Evolutionary conservation across 495 filamentous ascomycete genomes (phyloP).

Genomic region (Hyaloscypha finlandica): DNA sequence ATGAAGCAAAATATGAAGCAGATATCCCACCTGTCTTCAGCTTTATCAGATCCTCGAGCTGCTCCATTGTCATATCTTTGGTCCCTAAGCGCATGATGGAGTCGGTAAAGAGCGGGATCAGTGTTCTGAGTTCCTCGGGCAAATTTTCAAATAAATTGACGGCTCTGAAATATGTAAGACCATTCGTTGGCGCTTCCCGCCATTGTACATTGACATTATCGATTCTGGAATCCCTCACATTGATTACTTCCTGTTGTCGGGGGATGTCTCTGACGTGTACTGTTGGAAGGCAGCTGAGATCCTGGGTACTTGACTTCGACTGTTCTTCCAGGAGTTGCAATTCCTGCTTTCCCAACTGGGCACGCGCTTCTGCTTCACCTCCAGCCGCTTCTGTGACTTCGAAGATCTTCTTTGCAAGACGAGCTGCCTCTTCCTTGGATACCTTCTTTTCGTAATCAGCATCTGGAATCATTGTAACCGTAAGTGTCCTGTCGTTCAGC

Average conservation of each 20-base stretch:
- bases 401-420: constrained; percentile 69
- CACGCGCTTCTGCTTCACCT: constrained; percentile 66
- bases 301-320: constrained; percentile 75
- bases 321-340: constrained; percentile 81
- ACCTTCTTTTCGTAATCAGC: constrained; percentile 69
- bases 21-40: constrained; percentile 93
- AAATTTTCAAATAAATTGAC: constrained; percentile 77
- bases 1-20: constrained; percentile 73
- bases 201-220: constrained; percentile 76
- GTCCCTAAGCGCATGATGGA: constrained; percentile 92
- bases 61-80: constrained; percentile 82
- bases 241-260: constrained; percentile 68
- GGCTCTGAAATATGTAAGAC: constrained; percentile 92
- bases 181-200: constrained; percentile 91
- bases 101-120: constrained; percentile 91
- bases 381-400: constrained; percentile 69
- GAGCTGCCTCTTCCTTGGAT: constrained; percentile 72
- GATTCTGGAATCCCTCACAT: constrained; percentile 66
- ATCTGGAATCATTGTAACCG: constrained; percentile 93
- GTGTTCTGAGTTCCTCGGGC: constrained; percentile 78
- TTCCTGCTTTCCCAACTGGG: constrained; percentile 71
- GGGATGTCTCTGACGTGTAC: constrained; percentile 87
- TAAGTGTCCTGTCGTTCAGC: constrained; percentile 79
- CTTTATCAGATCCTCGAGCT: constrained; percentile 93
- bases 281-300: constrained; percentile 85